phyloP scores from a whole-genome alignment of 2,329 filamentous ascomycete species.

The Mariannaea elegans region DNA sequence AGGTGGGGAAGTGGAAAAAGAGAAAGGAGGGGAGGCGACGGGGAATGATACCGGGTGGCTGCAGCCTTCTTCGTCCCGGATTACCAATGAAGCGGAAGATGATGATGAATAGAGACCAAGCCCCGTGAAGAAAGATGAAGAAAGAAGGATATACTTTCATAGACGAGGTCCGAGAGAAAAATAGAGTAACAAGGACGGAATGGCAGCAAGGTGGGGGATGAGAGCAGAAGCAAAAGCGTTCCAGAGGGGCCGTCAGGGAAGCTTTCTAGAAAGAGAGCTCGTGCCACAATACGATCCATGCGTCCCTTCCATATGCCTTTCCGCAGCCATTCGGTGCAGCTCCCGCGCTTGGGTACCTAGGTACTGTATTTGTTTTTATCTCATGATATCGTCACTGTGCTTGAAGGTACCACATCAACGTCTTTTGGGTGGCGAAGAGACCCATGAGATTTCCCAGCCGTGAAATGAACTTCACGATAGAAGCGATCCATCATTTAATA shows the following conservation, averaged over 20 bases:
- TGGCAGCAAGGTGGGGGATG: constrained; percentile 17
- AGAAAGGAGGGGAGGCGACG: constrained; percentile 6
- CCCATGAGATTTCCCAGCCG: no score
- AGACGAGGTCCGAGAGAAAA: constrained; percentile 18
- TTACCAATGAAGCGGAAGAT: neutral
- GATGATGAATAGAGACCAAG: neutral
- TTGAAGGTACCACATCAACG: no score
- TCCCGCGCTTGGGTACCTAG: constrained; percentile 26
- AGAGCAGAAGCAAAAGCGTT: constrained; percentile 16
- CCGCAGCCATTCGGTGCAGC: constrained; percentile 40
- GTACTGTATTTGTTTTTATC: neutral
- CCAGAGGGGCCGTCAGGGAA: constrained; percentile 36
- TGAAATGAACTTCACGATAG: no score
- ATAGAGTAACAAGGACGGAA: constrained; percentile 11
- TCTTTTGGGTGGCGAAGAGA: no score
- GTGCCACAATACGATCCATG: constrained; percentile 24
- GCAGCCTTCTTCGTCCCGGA: constrained; percentile 7
- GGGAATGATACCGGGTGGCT: constrained; percentile 1
- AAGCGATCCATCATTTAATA: no score
- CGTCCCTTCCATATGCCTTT: constrained; percentile 39
- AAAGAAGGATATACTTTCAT: neutral
- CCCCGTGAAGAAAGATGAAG: constrained; percentile 1
- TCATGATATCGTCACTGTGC: no score
- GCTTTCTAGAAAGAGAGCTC: constrained; percentile 44
- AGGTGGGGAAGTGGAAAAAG: neutral